phyloP scores from a whole-genome alignment of 202 grass and related monocot species.

The Setaria italica region DNA sequence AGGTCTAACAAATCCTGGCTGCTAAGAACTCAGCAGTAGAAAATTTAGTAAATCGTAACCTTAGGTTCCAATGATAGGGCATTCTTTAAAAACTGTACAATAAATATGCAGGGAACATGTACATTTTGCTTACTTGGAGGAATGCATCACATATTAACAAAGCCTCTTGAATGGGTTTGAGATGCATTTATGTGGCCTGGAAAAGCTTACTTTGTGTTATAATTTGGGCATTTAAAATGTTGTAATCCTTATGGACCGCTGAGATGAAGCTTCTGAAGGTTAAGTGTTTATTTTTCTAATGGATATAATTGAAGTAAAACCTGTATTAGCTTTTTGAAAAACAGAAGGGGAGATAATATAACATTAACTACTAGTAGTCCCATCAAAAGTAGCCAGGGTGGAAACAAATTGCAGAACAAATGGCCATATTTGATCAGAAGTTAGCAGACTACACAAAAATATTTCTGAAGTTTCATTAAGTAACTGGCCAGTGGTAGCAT shows the following conservation, averaged over 20 bases:
- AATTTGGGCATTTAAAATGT: conserved; percentile 27
- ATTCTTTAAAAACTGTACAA: conserved; percentile 23
- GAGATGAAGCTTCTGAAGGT: conserved; percentile 21
- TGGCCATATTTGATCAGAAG: conserved; percentile 17
- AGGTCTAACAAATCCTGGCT: background rate
- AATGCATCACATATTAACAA: background rate
- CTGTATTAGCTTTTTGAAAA: background rate
- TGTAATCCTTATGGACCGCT: background rate
- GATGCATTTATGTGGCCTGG: conserved; percentile 9
- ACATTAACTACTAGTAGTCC: background rate
- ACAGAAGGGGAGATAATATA: background rate
- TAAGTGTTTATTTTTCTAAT: conserved; percentile 32
- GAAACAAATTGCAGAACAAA: background rate
- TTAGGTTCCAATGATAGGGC: background rate
- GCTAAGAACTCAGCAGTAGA: background rate
- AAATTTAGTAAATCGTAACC: background rate
- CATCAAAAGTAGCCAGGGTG: conserved; percentile 2
- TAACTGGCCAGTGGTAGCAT: conserved; percentile 4
- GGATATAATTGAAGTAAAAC: conserved; percentile 19
- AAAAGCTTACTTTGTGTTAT: conserved; percentile 24
- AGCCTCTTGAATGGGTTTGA: background rate
- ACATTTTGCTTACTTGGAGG: background rate
- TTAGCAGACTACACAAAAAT: background rate
- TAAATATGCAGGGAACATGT: background rate
- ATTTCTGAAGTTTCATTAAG: background rate